phyloP scores from a whole-genome alignment of 139 green algal species.

The Chlorella sp. region DNA sequence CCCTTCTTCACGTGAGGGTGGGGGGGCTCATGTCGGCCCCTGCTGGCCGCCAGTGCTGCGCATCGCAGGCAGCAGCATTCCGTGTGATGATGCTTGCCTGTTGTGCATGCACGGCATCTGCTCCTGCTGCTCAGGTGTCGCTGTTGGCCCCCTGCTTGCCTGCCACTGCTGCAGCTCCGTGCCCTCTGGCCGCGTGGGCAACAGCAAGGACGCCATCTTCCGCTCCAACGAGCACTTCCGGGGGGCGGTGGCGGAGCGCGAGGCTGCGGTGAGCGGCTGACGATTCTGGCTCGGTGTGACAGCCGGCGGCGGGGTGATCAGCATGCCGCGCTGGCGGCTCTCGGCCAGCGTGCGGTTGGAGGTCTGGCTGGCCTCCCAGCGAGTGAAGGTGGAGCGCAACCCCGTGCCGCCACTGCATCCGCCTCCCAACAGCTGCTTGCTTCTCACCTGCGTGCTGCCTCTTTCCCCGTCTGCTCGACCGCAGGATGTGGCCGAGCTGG shows the following conservation, averaged over 20 bases:
- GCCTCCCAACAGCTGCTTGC: background rate
- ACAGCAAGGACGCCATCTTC: constrained; percentile 80
- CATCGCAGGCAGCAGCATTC: background rate
- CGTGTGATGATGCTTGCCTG: background rate
- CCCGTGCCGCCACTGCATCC: too few species aligned
- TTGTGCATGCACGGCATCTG: too few species aligned
- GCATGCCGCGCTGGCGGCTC: too few species aligned
- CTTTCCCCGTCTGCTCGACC: background rate
- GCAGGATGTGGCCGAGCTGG: constrained; percentile 78
- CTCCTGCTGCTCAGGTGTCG: too few species aligned
- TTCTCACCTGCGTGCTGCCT: background rate
- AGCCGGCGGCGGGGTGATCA: too few species aligned
- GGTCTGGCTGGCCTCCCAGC: too few species aligned
- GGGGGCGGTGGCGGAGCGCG: constrained; percentile 78
- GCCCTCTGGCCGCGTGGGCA: constrained; percentile 89
- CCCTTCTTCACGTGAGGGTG: constrained; percentile 92
- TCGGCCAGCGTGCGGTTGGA: too few species aligned
- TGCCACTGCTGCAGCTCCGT: constrained; percentile 86
- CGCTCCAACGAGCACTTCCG: constrained; percentile 93
- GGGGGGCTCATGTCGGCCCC: background rate
- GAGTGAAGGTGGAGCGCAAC: too few species aligned
- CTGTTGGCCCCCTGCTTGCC: too few species aligned
- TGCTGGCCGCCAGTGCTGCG: background rate
- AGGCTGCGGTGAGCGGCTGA: constrained; percentile 56
- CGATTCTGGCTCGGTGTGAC: too few species aligned